A percentile compares a stretch with the other conserved stretches of the same genome.
phyloP scores from a whole-genome alignment of 306 rosid species.

The Prinsepia uniflora region DNA sequence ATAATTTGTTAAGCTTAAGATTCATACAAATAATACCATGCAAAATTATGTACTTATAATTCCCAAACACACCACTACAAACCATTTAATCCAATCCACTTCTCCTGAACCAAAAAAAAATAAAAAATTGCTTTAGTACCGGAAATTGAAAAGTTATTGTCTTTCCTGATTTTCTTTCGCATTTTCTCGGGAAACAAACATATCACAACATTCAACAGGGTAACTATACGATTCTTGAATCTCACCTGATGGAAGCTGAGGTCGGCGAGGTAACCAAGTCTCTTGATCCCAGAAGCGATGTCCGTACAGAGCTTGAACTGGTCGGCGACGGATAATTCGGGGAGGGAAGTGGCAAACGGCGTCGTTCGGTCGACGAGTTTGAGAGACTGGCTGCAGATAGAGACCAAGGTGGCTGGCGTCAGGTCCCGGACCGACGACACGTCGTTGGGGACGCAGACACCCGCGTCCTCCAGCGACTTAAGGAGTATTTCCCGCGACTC shows the following conservation, averaged over 20 bases:
- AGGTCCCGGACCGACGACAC: slow-evolving; percentile 37
- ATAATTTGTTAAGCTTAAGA: neutral
- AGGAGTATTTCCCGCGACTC: slow-evolving; percentile 40
- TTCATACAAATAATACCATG: neutral
- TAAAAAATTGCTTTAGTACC: neutral
- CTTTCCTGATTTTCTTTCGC: neutral
- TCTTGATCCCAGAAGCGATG: slow-evolving; percentile 40
- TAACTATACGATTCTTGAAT: neutral
- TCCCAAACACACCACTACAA: neutral
- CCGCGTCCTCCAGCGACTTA: slow-evolving; percentile 31
- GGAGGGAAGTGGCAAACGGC: slow-evolving; percentile 38
- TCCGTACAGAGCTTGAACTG: slow-evolving; percentile 45
- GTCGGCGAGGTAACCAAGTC: slow-evolving; percentile 49
- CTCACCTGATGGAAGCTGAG: slow-evolving; percentile 54
- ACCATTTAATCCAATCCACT: neutral
- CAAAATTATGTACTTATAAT: neutral
- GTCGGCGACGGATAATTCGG: slow-evolving; percentile 46
- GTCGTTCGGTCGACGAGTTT: slow-evolving; percentile 28
- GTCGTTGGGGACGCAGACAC: slow-evolving; percentile 34
- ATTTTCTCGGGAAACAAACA: slow-evolving; percentile 16
- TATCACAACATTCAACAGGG: neutral
- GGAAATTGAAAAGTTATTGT: neutral
- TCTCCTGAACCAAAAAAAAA: neutral
- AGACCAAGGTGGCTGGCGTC: slow-evolving; percentile 32
- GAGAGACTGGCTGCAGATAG: slow-evolving; percentile 50